Conservation (phyloP, 108 stramenopile species). For the Skeletonema menzelii region DNA sequence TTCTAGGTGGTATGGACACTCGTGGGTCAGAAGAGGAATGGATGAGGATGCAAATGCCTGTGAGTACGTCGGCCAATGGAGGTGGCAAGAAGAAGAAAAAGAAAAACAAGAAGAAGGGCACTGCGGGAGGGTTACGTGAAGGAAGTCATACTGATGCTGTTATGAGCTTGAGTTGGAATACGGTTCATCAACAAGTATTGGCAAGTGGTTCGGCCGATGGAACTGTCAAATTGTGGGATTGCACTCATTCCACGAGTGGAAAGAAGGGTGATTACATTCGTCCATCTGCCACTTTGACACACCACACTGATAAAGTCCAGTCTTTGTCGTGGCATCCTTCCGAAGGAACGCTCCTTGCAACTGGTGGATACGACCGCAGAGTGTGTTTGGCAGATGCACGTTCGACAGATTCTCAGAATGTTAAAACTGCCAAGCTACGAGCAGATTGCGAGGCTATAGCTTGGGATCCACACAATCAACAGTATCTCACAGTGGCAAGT, state of each 20-base stretch:
- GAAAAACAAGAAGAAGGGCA: slow-evolving; percentile 56
- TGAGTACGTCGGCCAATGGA: slow-evolving; percentile 18
- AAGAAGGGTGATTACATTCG: slow-evolving; percentile 44
- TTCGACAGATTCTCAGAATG: slow-evolving; percentile 24
- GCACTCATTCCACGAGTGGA: slow-evolving; percentile 61
- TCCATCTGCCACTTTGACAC: slow-evolving; percentile 82
- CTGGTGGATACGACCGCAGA: slow-evolving; percentile 90
- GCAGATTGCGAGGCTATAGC: slow-evolving; percentile 85
- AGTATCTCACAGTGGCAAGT: slow-evolving; percentile 80
- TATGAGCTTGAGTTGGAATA: slow-evolving; percentile 96
- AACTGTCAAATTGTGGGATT: slow-evolving; percentile 97
- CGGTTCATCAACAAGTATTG: slow-evolving; percentile 91
- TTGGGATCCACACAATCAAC: slow-evolving; percentile 88
- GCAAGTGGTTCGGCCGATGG: slow-evolving; percentile 96
- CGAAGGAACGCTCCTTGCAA: slow-evolving; percentile 91
- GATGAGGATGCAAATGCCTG: slow-evolving; percentile 59
- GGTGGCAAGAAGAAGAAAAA: slow-evolving; percentile 53
- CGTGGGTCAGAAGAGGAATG: slow-evolving; percentile 64
- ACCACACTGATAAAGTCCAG: slow-evolving; percentile 97
- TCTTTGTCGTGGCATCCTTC: slow-evolving; percentile 92
- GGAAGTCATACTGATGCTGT: slow-evolving; percentile 98
- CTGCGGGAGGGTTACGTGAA: slow-evolving; percentile 46
- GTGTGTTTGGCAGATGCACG: slow-evolving; percentile 88
- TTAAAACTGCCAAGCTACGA: slow-evolving; percentile 67
- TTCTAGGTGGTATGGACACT: slow-evolving; percentile 93